Conservation (phyloP, 78 protist genomes). For the Dictyostelium firmibasis region DNA sequence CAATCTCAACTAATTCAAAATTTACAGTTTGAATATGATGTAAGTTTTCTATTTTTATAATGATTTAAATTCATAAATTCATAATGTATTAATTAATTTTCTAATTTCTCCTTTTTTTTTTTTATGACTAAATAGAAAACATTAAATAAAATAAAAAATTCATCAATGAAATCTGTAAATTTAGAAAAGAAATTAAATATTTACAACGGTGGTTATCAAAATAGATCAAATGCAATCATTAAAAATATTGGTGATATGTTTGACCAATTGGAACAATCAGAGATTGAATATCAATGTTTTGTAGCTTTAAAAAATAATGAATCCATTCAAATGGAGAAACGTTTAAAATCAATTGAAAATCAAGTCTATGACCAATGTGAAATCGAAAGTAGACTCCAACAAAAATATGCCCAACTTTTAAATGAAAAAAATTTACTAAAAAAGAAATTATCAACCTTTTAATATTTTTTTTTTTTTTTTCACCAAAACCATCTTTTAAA, state of each 20-base stretch:
- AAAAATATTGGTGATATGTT: slow-evolving; percentile 1
- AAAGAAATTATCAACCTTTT: background rate
- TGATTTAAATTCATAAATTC: background rate
- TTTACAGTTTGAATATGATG: background rate
- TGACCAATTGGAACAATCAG: slow-evolving; percentile 1
- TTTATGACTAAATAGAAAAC: slow-evolving; percentile 5
- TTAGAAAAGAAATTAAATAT: slow-evolving; percentile 33
- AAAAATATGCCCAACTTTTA: slow-evolving; percentile 21
- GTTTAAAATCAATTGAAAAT: slow-evolving; percentile 23
- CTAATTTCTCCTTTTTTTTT: background rate
- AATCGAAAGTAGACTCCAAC: slow-evolving; percentile 46
- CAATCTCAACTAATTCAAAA: background rate
- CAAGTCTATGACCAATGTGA: slow-evolving; percentile 64
- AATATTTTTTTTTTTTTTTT: too few species aligned
- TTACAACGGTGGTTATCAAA: slow-evolving; percentile 33
- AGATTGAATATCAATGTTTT: slow-evolving; percentile 30
- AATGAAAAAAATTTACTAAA: background rate
- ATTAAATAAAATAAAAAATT: background rate
- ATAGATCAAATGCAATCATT: background rate
- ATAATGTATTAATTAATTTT: background rate
- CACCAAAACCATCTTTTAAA: background rate
- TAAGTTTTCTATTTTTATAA: background rate
- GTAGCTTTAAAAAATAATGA: background rate
- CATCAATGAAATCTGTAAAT: background rate
- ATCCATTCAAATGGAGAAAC: slow-evolving; percentile 1